Conservation (phyloP, 257 asterid species). For the Voacanga thouarsii region DNA sequence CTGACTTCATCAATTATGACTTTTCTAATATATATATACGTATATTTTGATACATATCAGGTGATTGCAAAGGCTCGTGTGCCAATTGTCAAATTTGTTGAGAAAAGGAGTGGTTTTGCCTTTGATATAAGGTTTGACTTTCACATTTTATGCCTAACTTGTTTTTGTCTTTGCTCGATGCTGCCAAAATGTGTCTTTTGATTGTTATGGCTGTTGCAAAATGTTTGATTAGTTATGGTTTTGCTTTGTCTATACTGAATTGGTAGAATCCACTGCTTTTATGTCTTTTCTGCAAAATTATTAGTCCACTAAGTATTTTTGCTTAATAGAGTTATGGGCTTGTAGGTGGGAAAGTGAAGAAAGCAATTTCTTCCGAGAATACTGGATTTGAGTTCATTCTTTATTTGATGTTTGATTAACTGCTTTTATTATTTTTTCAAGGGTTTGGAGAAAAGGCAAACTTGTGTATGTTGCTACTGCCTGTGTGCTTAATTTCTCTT, state of each 20-base stretch:
- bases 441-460: background rate
- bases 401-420: background rate
- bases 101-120: slow-evolving; percentile 76
- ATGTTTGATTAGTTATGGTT: background rate
- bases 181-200: background rate
- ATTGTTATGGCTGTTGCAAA: background rate
- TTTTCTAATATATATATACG: slow-evolving; percentile 2
- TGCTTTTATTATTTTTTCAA: background rate
- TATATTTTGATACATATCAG: slow-evolving; percentile 26
- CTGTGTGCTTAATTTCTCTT: background rate
- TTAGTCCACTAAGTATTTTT: background rate
- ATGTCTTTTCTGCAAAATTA: too few relatives aligned
- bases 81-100: slow-evolving; percentile 92
- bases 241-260: background rate
- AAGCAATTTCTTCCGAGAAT: background rate
- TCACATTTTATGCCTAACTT: background rate
- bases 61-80: slow-evolving; percentile 96
- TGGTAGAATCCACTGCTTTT: background rate
- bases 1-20: background rate
- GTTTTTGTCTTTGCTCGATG: background rate
- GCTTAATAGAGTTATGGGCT: background rate
- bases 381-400: background rate
- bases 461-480: background rate
- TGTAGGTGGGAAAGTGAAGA: background rate
- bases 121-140: slow-evolving; percentile 74